These are phyloP conservation scores for Rusavskia elegans DNA, from an alignment of 495 filamentous ascomycete genomes.

Conservation along the genomic window DNA sequence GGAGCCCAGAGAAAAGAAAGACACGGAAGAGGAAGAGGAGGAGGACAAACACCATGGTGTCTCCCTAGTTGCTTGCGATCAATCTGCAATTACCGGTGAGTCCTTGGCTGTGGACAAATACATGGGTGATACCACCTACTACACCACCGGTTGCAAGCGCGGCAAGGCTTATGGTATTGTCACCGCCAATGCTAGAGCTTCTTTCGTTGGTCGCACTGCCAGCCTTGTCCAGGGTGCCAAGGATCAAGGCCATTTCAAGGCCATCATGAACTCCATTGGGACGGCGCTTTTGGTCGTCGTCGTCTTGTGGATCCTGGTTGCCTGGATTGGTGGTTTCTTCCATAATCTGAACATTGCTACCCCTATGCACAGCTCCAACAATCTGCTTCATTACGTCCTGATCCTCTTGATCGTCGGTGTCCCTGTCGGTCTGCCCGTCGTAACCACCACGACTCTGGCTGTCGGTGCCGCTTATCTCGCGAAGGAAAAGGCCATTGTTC, in stretches of 20 bases:
- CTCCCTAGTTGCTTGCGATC: slow-evolving; percentile 50
- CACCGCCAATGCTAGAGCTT: slow-evolving; percentile 44
- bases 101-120: slow-evolving; percentile 67
- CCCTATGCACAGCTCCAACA: slow-evolving; percentile 32
- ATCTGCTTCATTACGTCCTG: slow-evolving; percentile 41
- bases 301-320: slow-evolving; percentile 53
- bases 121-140: slow-evolving; percentile 57
- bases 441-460: slow-evolving; percentile 93
- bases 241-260: slow-evolving; percentile 65
- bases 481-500: slow-evolving; percentile 90
- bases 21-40: slow-evolving; percentile 39
- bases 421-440: slow-evolving; percentile 87
- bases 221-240: slow-evolving; percentile 53
- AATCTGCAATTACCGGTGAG: slow-evolving; percentile 66
- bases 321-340: slow-evolving; percentile 68
- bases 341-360: slow-evolving; percentile 52
- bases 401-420: slow-evolving; percentile 88
- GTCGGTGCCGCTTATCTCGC: slow-evolving; percentile 89
- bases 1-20: slow-evolving; percentile 49
- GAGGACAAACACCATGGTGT: slow-evolving; percentile 43
- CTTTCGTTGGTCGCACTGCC: slow-evolving; percentile 60
- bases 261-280: slow-evolving; percentile 69
- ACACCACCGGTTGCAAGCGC: slow-evolving; percentile 67
- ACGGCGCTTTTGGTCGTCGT: slow-evolving; percentile 57
- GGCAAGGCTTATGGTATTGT: slow-evolving; percentile 57